Evolutionary conservation across 805 yeast genomes (phyloP).

Genomic region (Deakozyma indianensis): DNA sequence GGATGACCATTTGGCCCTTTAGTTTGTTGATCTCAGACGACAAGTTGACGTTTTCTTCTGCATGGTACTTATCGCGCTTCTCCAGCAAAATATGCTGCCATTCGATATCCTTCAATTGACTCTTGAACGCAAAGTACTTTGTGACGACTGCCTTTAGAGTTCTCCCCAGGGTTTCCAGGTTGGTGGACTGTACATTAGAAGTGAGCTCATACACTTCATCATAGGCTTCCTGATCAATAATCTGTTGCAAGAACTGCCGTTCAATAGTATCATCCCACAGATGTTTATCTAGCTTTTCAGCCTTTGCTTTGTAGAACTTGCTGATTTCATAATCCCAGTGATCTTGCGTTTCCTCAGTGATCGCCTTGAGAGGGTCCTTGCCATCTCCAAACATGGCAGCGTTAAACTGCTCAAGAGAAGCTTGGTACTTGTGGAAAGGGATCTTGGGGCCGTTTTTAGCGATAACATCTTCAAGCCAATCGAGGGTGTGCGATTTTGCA

Average conservation of each 20-base stretch:
- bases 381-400: too few relatives aligned
- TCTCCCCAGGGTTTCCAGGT: neutral
- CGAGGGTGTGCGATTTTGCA: too few relatives aligned
- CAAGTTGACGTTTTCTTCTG: neutral
- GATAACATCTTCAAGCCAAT: too few relatives aligned
- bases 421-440: too few relatives aligned
- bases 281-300: neutral
- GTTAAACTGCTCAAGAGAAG: too few relatives aligned
- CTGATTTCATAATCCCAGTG: too few relatives aligned
- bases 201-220: neutral
- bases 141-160: neutral
- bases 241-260: neutral
- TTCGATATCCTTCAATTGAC: neutral
- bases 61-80: slow-evolving; percentile 6
- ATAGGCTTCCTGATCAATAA: neutral
- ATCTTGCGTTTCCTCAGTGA: too few relatives aligned
- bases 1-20: neutral
- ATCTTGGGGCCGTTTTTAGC: too few relatives aligned
- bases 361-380: too few relatives aligned
- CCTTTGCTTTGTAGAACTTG: neutral
- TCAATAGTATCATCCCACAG: neutral
- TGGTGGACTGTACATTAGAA: neutral
- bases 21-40: neutral
- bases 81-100: slow-evolving; percentile 8
- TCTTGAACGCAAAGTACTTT: neutral